These are phyloP conservation scores for Acacia acuminata DNA, from an alignment of 306 rosid species.

Conservation along the genomic window DNA sequence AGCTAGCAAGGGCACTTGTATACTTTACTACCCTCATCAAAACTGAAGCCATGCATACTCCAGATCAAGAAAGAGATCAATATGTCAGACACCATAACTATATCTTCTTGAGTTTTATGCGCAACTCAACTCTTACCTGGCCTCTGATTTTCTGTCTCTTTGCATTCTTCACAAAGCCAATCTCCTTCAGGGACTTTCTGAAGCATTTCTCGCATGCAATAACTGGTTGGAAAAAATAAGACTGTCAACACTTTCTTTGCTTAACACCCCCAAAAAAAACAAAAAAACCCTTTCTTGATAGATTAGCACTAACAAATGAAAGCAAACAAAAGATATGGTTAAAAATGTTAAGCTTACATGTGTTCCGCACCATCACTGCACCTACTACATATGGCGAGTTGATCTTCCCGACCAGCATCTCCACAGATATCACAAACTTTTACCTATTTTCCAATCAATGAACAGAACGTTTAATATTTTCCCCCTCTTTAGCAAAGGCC, in stretches of 20 bases:
- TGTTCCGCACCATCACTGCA: conserved; percentile 99
- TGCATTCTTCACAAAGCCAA: conserved; percentile 95
- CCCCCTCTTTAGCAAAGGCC: conserved; percentile 13
- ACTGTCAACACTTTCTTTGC: conserved; percentile 7
- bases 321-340: conserved; percentile 4
- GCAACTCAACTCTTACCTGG: conserved; percentile 53
- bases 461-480: background rate
- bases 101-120: conserved; percentile 8
- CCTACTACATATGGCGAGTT: conserved; percentile 85
- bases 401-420: conserved; percentile 89
- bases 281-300: background rate
- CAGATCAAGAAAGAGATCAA: conserved; percentile 27
- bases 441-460: conserved; percentile 54
- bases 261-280: no score
- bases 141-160: conserved; percentile 56
- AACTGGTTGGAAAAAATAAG: conserved; percentile 51
- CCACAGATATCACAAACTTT: conserved; percentile 98
- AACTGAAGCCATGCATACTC: conserved; percentile 28
- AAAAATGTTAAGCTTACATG: conserved; percentile 58
- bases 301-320: conserved; percentile 18
- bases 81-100: conserved; percentile 8
- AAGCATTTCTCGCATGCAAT: conserved; percentile 92
- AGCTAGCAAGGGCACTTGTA: background rate
- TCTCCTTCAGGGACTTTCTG: conserved; percentile 72
- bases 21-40: conserved; percentile 37